phyloP scores from a whole-genome alignment of 345 rosid genomes.

The Eucalyptus virginea region DNA sequence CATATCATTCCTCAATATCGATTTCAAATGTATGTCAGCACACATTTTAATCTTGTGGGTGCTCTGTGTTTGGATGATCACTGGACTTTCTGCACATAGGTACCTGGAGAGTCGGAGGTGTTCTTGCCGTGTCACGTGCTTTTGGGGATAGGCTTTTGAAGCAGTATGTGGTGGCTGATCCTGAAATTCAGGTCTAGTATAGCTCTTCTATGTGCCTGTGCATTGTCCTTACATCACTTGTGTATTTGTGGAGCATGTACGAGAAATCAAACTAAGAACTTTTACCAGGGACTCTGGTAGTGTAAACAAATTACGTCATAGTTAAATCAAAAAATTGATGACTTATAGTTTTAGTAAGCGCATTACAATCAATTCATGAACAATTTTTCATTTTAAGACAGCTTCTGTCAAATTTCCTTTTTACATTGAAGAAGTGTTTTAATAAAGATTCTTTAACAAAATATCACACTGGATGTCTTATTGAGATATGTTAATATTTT shows the following conservation, averaged over 20 bases:
- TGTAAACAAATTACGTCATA: neutral
- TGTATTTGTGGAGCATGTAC: neutral
- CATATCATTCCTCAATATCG: neutral
- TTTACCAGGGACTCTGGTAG: neutral
- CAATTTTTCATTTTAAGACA: neutral
- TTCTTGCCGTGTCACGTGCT: conserved; percentile 99
- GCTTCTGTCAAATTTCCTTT: neutral
- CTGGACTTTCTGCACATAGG: conserved; percentile 24
- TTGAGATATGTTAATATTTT: neutral
- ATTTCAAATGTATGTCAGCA: neutral
- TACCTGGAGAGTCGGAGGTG: conserved; percentile 99
- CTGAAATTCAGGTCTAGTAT: conserved; percentile 61
- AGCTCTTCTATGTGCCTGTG: neutral
- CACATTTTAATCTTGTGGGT: neutral
- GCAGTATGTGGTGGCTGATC: conserved; percentile 99
- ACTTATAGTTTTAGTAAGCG: neutral
- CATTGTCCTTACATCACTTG: neutral
- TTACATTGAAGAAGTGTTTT: neutral
- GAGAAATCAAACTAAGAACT: neutral
- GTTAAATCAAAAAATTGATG: neutral
- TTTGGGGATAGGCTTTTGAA: conserved; percentile 96
- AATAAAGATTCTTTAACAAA: neutral
- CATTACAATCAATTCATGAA: neutral
- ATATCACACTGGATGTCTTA: neutral
- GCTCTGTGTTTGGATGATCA: neutral